phyloP scores from a whole-genome alignment of 495 filamentous ascomycete species.

The Aspergillus sclerotioniger region DNA sequence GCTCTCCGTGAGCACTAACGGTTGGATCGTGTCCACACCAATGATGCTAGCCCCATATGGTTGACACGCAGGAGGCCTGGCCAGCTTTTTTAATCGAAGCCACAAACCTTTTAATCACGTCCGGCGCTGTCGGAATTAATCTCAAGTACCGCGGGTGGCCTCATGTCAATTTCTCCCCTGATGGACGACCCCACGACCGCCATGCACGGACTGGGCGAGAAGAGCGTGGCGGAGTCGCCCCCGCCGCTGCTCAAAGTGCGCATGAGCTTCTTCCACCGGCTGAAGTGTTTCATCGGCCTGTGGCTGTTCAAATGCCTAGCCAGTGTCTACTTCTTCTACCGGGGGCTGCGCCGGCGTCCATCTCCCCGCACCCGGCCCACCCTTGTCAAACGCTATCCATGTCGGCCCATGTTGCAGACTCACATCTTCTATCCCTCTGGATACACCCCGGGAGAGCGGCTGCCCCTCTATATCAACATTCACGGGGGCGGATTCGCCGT shows the following conservation, averaged over 20 bases:
- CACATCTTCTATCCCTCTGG: constrained; percentile 36
- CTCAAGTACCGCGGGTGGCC: too few species aligned
- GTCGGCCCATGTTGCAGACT: constrained; percentile 26
- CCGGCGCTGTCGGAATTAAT: too few species aligned
- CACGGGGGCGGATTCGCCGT: constrained; percentile 41
- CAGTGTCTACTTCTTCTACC: constrained; percentile 16
- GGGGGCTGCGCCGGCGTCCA: constrained; percentile 13
- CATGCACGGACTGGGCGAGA: too few species aligned
- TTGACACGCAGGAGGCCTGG: too few species aligned
- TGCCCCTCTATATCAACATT: constrained; percentile 38
- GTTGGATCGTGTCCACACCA: too few species aligned
- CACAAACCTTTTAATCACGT: too few species aligned
- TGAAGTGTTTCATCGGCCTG: constrained; percentile 27
- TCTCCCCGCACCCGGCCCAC: constrained; percentile 24
- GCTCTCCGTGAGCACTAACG: too few species aligned
- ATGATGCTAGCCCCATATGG: too few species aligned
- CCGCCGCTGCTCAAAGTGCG: constrained; percentile 20
- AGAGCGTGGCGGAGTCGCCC: too few species aligned
- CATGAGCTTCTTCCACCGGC: constrained; percentile 18
- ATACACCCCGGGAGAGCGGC: constrained; percentile 21
- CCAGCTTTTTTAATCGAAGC: too few species aligned
- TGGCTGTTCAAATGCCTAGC: constrained; percentile 22
- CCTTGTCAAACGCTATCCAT: constrained; percentile 30
- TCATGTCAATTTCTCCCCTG: too few species aligned
- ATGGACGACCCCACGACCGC: too few species aligned